Evolutionary conservation across 2,329 filamentous ascomycete genomes (phyloP).

Genomic region (Cladosporium austrohemisphaericum): DNA sequence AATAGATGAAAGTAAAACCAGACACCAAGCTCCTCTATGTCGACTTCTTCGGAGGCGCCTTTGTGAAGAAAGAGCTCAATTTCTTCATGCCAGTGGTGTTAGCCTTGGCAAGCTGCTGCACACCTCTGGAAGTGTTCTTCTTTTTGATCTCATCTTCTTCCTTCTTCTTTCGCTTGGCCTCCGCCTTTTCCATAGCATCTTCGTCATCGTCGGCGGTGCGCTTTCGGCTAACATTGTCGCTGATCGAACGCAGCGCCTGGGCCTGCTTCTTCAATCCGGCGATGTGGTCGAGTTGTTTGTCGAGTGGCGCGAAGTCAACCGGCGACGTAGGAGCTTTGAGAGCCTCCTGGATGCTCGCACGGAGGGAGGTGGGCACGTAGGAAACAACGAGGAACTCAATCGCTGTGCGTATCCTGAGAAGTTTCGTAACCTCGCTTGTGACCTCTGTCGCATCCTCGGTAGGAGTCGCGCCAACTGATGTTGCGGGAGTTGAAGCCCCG

Average conservation of each 20-base stretch:
- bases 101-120: slow-evolving; percentile 82
- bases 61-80: slow-evolving; percentile 89
- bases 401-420: slow-evolving; percentile 63
- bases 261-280: slow-evolving; percentile 68
- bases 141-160: slow-evolving; percentile 87
- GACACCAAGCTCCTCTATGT: not conserved
- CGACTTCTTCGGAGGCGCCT: slow-evolving; percentile 39
- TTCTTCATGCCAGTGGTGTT: slow-evolving; percentile 95
- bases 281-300: slow-evolving; percentile 65
- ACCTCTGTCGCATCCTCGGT: not conserved
- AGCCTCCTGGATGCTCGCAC: slow-evolving; percentile 40
- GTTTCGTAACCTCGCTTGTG: slow-evolving; percentile 45
- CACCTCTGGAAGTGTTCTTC: slow-evolving; percentile 72
- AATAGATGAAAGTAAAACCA: not conserved
- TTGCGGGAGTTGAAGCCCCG: slow-evolving; percentile 24
- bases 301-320: slow-evolving; percentile 67
- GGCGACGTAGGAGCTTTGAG: slow-evolving; percentile 36
- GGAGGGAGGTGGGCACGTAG: slow-evolving; percentile 54
- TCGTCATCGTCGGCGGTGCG: slow-evolving; percentile 60
- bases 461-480: slow-evolving; percentile 30
- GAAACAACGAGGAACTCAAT: slow-evolving; percentile 61
- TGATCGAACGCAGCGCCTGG: slow-evolving; percentile 61
- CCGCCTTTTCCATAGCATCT: slow-evolving; percentile 54
- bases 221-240: slow-evolving; percentile 67
- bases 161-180: slow-evolving; percentile 78